These are phyloP conservation scores for Tolypocladium ophioglossoides DNA, from an alignment of 2,329 filamentous ascomycete genomes.

Conservation along the genomic window DNA sequence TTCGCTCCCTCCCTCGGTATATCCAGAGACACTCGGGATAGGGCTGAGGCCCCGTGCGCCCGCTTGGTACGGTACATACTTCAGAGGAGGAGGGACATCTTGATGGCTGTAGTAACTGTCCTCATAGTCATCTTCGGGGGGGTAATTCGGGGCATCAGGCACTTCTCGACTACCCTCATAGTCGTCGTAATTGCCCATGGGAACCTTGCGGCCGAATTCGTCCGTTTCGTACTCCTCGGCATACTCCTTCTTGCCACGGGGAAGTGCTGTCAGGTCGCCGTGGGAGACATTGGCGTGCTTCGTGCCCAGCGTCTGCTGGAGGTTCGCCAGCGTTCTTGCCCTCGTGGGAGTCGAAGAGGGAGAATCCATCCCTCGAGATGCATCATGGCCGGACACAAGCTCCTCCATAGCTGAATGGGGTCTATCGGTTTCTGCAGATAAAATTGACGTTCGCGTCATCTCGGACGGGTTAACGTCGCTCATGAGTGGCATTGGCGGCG, in stretches of 20 bases:
- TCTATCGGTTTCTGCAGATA: slow-evolving; percentile 69
- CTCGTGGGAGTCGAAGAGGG: slow-evolving; percentile 53
- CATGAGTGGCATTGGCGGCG: slow-evolving; percentile 75
- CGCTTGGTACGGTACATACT: slow-evolving; percentile 58
- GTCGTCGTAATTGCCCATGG: slow-evolving; percentile 32
- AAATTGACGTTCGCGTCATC: slow-evolving; percentile 74
- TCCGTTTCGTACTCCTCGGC: slow-evolving; percentile 38
- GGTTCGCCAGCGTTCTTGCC: slow-evolving; percentile 39
- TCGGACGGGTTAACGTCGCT: slow-evolving; percentile 83
- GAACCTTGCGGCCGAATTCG: slow-evolving; percentile 30
- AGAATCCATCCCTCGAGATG: slow-evolving; percentile 50
- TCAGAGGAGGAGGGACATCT: slow-evolving; percentile 52
- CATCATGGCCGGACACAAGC: slow-evolving; percentile 50
- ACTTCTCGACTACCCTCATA: slow-evolving; percentile 20
- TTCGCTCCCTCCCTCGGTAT: slow-evolving; percentile 58
- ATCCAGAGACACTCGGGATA: slow-evolving; percentile 86
- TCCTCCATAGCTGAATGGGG: slow-evolving; percentile 58
- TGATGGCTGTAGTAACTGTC: slow-evolving; percentile 46
- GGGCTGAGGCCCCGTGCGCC: slow-evolving; percentile 70
- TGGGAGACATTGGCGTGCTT: slow-evolving; percentile 56
- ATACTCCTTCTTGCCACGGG: slow-evolving; percentile 34
- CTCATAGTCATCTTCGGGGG: slow-evolving; percentile 26
- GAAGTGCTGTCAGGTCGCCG: slow-evolving; percentile 45
- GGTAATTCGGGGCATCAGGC: slow-evolving; percentile 24
- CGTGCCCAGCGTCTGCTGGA: slow-evolving; percentile 54